Conservation (phyloP, 2,329 filamentous ascomycete species). For the Botrytis aclada region DNA sequence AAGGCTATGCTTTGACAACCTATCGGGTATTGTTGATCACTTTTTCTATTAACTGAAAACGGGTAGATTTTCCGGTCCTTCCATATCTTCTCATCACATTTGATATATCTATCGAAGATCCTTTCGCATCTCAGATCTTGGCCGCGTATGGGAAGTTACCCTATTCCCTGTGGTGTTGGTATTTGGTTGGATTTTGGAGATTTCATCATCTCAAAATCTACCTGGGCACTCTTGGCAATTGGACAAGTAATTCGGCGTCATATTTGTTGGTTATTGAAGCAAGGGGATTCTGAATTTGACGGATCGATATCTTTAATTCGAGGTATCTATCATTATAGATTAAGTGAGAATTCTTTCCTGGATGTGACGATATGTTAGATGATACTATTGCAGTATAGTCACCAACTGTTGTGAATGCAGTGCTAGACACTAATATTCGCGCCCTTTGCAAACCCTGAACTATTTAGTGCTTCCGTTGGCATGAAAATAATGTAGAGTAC, state of each 20-base stretch:
- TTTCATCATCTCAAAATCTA: background rate
- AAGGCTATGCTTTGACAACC: background rate
- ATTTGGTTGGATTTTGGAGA: background rate
- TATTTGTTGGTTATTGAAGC: background rate
- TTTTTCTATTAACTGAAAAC: background rate
- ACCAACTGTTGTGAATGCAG: background rate
- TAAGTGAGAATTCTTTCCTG: background rate
- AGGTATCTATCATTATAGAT: background rate
- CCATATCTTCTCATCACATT: background rate
- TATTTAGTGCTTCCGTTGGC: background rate
- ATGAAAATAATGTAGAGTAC: background rate
- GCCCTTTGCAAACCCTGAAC: background rate
- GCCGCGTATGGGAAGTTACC: slow-evolving; percentile 1
- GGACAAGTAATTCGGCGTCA: background rate
- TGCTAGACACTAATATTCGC: background rate
- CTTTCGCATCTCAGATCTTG: background rate
- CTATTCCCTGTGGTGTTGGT: background rate
- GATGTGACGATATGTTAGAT: background rate
- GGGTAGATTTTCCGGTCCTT: background rate
- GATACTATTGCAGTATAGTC: background rate
- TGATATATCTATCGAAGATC: background rate
- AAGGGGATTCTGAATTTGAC: background rate
- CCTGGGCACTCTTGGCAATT: background rate
- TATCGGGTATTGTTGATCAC: background rate
- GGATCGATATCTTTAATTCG: background rate